phyloP scores from a whole-genome alignment of 257 asterid genomes.

The Capsicum pubescens region DNA sequence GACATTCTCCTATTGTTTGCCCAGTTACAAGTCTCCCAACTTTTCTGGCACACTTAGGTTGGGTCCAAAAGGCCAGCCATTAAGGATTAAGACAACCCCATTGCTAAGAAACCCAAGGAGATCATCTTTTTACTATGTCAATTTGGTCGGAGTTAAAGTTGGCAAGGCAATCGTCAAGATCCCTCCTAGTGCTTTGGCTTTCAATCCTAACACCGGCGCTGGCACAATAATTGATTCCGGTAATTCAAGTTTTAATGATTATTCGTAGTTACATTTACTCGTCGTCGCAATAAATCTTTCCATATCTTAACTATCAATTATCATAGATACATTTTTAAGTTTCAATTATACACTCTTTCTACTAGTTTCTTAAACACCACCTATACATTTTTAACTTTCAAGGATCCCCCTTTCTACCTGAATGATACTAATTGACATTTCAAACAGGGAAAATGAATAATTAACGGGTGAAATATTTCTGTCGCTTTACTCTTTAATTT shows the following conservation, averaged over 20 bases:
- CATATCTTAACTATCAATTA: no score
- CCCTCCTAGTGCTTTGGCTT: constrained; percentile 62
- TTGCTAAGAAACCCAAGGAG: constrained; percentile 71
- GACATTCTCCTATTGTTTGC: constrained; percentile 85
- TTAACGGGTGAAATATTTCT: no score
- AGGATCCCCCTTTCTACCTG: no score
- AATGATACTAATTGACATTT: no score
- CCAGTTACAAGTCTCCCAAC: constrained; percentile 62
- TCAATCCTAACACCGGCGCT: constrained; percentile 69
- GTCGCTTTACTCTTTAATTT: no score
- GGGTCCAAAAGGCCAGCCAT: constrained; percentile 78
- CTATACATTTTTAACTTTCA: no score
- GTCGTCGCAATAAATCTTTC: no score
- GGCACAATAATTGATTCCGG: constrained; percentile 89
- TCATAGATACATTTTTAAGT: no score
- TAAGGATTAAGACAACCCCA: constrained; percentile 60
- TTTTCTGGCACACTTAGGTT: constrained; percentile 66
- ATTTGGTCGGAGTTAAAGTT: constrained; percentile 62
- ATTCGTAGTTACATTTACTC: neutral
- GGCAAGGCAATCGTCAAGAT: constrained; percentile 54
- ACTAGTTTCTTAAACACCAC: no score
- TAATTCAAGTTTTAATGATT: neutral
- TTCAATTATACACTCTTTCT: no score
- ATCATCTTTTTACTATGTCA: constrained; percentile 78
- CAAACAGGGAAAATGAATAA: no score